These are phyloP conservation scores for Aspergillus nomiae DNA, from an alignment of 2,329 filamentous ascomycete genomes.

Conservation along the genomic window DNA sequence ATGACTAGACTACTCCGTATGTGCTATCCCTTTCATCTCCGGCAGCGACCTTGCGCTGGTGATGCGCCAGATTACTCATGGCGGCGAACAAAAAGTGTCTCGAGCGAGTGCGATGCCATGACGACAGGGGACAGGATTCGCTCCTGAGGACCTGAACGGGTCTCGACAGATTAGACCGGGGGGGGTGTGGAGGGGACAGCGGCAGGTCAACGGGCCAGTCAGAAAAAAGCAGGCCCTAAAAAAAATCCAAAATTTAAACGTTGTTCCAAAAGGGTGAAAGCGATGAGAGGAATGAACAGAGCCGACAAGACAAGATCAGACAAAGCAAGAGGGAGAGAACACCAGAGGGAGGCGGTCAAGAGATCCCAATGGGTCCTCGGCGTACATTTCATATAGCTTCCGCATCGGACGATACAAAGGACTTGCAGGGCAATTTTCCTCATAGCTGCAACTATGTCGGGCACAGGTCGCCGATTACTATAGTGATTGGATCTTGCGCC, in stretches of 20 bases:
- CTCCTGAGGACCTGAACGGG: conserved; percentile 16
- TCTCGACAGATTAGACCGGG: conserved; percentile 22
- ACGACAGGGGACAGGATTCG: conserved; percentile 26
- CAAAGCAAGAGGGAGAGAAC: background rate
- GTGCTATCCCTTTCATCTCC: conserved; percentile 29
- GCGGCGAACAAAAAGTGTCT: conserved; percentile 16
- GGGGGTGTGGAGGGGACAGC: conserved; percentile 20
- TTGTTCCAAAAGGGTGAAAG: conserved; percentile 17
- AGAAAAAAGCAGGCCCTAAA: conserved; percentile 13
- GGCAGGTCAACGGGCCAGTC: conserved; percentile 21
- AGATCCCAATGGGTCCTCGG: conserved; percentile 16
- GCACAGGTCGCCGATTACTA: conserved; percentile 9
- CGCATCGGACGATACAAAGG: conserved; percentile 15
- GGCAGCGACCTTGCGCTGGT: conserved; percentile 22
- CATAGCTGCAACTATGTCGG: conserved; percentile 17
- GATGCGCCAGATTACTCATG: conserved; percentile 20
- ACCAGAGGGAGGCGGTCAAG: conserved; percentile 23
- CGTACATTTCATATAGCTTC: conserved; percentile 18
- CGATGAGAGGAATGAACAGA: conserved; percentile 12
- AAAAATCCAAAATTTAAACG: background rate
- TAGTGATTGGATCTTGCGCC: conserved; percentile 6
- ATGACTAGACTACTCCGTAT: conserved; percentile 14
- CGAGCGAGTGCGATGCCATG: conserved; percentile 17
- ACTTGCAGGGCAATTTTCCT: conserved; percentile 13
- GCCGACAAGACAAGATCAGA: conserved; percentile 8